Base-by-base conservation (phyloP, 805 yeast genomes). In the Sugiyamaella mastotermitis region DNA sequence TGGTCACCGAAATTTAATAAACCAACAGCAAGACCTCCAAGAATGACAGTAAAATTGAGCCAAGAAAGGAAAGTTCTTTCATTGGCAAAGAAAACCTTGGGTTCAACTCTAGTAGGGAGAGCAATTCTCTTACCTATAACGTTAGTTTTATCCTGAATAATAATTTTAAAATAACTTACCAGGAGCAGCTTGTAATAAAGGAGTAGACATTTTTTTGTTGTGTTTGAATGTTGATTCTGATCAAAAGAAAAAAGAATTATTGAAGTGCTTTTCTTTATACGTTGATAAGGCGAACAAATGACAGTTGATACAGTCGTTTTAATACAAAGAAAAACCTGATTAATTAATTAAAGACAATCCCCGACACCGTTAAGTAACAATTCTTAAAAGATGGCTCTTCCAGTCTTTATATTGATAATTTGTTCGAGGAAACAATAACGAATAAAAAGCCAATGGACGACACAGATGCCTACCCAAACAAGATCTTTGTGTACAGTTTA, bases 11-110 rank as follows among this genome's bases (percentile, higher is more conserved):
- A 92, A 67, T 92, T 92, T 51, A 92, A 74, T 54, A 92, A 71
- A 35, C 98, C 99, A 42, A 92, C 88, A 45, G 97, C 97, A 43
- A 92, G 72, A 32, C 97, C 94, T 20, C 99, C 98, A 45, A 92
- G 72, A 57, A 94, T 85, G 43, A 92, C 97, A n/a, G 99, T 92
- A 72, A 92, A 92, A 64, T 94, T 94, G 55, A 92, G 75, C 99
- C 99, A 92, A 34, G 97, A 90, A 43, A 92, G 72, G 59, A 92
- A 92, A 1, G 99, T 92, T 71, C 99, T 84, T 67, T 92, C 99
- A 60, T 92, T 92, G 58, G 98, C 98, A 57, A 92, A 92, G 68
- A 94, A 92, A 19, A 92, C 98, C 65, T 92, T 92, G 50, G 99
- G 99, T 66, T 92, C 99, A 16, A 92, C 97, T 48, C 99, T 76